phyloP scores from a whole-genome alignment of 192 early-diverging fungal species.

The Diversispora epigaea region DNA sequence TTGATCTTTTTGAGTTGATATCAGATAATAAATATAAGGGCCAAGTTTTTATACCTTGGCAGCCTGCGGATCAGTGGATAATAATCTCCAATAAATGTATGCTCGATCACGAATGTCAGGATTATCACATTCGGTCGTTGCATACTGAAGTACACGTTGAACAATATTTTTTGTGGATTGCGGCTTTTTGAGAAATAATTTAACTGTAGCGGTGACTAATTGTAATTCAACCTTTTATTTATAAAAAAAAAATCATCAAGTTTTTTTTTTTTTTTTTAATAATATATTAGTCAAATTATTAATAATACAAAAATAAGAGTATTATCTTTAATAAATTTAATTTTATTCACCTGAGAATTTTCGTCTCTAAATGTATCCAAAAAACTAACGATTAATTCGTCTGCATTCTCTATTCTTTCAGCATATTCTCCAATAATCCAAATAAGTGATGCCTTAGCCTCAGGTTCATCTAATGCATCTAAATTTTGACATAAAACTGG shows the following conservation, averaged over 20 bases:
- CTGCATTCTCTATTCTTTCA: conserved; percentile 81
- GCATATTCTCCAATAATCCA: conserved; percentile 99
- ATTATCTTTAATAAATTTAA: not conserved
- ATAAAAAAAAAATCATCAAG: not conserved
- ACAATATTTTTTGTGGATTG: conserved; percentile 82
- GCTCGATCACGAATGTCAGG: conserved; percentile 96
- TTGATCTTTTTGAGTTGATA: not conserved
- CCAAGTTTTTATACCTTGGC: conserved; percentile 63
- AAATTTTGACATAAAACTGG: conserved; percentile 86
- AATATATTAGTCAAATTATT: not conserved
- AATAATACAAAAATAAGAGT: not conserved
- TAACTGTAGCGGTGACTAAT: conserved; percentile 86
- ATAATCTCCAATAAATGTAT: conserved; percentile 96
- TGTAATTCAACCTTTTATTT: conserved; percentile 80
- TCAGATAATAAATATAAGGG: not conserved
- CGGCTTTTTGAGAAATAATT: conserved; percentile 92
- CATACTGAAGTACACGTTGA: conserved; percentile 80
- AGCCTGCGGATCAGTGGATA: conserved; percentile 90
- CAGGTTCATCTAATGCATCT: conserved; percentile 86
- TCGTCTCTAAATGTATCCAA: conserved; percentile 90
- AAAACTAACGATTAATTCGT: conserved; percentile 72
- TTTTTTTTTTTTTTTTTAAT: not conserved
- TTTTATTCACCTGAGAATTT: conserved; percentile 54
- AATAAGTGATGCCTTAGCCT: conserved; percentile 85
- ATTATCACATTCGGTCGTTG: conserved; percentile 87